A percentile compares a stretch with the other conserved stretches of the same genome.
Conservation (phyloP, 805 yeast genomes). For the Kazachstania viticola region DNA sequence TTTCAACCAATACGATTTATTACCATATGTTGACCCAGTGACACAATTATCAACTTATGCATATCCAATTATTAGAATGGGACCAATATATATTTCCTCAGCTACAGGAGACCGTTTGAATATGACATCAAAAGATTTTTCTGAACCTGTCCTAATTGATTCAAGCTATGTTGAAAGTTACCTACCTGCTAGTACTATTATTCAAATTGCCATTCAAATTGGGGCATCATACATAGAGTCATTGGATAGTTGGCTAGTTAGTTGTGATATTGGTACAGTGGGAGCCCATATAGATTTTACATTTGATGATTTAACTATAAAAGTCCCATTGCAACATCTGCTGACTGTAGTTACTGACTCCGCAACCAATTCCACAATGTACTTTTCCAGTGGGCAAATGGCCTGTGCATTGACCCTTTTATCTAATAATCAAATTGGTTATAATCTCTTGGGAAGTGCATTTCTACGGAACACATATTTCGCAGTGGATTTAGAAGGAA, state of each 20-base stretch:
- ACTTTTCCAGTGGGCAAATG: constrained; percentile 39
- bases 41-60: constrained; percentile 20
- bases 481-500: constrained; percentile 53
- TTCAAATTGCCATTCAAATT: constrained; percentile 56
- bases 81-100: constrained; percentile 34
- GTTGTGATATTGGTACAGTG: constrained; percentile 39
- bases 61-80: constrained; percentile 37
- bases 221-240: constrained; percentile 48
- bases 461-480: constrained; percentile 42
- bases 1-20: constrained; percentile 37
- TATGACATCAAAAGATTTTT: constrained; percentile 26
- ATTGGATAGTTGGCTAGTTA: constrained; percentile 46
- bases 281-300: constrained; percentile 42
- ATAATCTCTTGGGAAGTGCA: constrained; percentile 45
- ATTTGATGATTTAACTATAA: constrained; percentile 41
- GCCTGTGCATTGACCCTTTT: constrained; percentile 48
- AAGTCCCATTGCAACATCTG: constrained; percentile 39
- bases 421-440: constrained; percentile 40
- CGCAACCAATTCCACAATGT: constrained; percentile 27
- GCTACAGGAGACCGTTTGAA: constrained; percentile 29
- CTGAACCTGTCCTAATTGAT: constrained; percentile 48
- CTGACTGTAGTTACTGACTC: constrained; percentile 29
- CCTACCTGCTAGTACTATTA: constrained; percentile 44
- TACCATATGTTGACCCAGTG: constrained; percentile 29
- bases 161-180: constrained; percentile 38